These are phyloP conservation scores for slime mould (Dictyostelium discoideum) DNA, from an alignment of 78 protist species.

Conservation along the genomic window DNA sequence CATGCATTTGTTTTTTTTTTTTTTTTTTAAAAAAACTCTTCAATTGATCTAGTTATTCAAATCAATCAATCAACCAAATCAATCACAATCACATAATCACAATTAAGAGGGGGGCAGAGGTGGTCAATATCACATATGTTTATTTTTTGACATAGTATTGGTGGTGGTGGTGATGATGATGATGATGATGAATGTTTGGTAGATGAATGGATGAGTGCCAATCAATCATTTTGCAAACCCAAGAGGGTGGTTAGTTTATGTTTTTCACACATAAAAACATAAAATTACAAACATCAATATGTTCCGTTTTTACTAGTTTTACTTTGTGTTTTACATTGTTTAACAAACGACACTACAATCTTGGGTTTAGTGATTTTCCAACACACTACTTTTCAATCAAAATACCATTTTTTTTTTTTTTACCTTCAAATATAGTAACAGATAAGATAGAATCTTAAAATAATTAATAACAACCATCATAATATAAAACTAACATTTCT, in stretches of 20 bases:
- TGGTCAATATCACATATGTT: neutral
- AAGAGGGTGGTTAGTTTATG: neutral
- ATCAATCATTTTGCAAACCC: neutral
- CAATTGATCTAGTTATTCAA: neutral
- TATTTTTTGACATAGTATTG: too few relatives aligned
- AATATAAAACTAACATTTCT: too few relatives aligned
- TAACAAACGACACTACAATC: slow-evolving; percentile 3
- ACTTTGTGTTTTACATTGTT: neutral
- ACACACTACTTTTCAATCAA: neutral
- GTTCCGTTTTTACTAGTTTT: neutral
- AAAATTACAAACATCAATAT: neutral
- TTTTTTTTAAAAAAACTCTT: neutral
- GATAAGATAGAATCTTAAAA: neutral
- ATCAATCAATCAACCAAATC: neutral
- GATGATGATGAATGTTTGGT: neutral
- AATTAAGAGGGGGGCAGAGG: neutral
- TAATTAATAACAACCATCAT: too few relatives aligned
- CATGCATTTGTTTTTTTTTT: neutral
- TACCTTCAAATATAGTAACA: neutral
- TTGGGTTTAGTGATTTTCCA: neutral
- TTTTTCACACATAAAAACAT: too few relatives aligned
- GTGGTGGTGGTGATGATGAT: neutral
- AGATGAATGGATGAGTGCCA: neutral
- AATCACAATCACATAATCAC: neutral
- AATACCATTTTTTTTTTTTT: neutral